Conservation (phyloP, 352 stramenopile genomes). For the Phytophthora crassamura region DNA sequence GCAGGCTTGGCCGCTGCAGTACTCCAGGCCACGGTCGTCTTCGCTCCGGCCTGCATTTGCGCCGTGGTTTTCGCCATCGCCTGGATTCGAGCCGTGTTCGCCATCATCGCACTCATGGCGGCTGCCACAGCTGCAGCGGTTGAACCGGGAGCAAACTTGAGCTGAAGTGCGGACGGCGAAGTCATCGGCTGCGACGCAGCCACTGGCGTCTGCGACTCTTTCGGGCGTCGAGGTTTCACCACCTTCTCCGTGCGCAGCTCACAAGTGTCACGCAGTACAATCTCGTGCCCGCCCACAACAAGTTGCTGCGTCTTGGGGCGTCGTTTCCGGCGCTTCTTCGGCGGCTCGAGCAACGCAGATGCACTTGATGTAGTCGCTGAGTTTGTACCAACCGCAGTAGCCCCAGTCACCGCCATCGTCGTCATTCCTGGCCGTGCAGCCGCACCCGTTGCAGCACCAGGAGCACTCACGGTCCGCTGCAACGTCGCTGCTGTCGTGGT, state of each 20-base stretch:
- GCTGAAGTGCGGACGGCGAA: slow-evolving; percentile 26
- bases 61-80: slow-evolving; percentile 6
- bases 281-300: slow-evolving; percentile 48
- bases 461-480: slow-evolving; percentile 12
- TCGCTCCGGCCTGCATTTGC: slow-evolving; percentile 23
- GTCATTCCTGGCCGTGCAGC: slow-evolving; percentile 1
- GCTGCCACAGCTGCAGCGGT: slow-evolving; percentile 31
- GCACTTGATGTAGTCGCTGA: slow-evolving; percentile 5
- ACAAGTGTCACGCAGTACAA: slow-evolving; percentile 64
- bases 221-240: slow-evolving; percentile 49
- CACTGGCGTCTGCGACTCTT: slow-evolving; percentile 27
- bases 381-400: background rate
- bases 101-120: slow-evolving; percentile 39
- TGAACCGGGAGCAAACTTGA: slow-evolving; percentile 35
- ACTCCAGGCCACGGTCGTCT: background rate
- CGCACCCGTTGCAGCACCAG: slow-evolving; percentile 2
- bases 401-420: background rate
- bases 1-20: background rate
- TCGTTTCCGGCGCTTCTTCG: slow-evolving; percentile 40
- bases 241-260: slow-evolving; percentile 67
- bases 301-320: slow-evolving; percentile 62
- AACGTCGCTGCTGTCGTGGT: slow-evolving; percentile 10
- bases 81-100: slow-evolving; percentile 31
- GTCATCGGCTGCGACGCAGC: slow-evolving; percentile 21
- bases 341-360: slow-evolving; percentile 10